phyloP scores from a whole-genome alignment of 2,329 filamentous ascomycete genomes.

The Aureobasidium sp. region DNA sequence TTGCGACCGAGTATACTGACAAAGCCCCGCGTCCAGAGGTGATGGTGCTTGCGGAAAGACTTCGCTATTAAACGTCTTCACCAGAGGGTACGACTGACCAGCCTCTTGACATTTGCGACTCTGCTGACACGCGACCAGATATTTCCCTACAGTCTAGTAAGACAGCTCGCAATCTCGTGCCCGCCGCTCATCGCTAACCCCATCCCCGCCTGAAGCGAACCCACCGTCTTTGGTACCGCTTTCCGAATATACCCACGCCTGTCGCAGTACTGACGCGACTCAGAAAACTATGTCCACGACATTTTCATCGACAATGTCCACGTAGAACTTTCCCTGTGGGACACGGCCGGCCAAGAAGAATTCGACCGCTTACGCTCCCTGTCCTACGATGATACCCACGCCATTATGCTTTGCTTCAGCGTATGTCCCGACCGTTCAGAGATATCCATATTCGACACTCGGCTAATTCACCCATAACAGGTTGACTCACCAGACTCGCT shows the following conservation, averaged over 20 bases:
- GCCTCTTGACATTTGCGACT: background rate
- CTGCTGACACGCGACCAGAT: conserved; percentile 43
- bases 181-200: conserved; percentile 13
- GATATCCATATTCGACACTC: background rate
- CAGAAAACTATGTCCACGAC: conserved; percentile 97
- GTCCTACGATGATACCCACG: conserved; percentile 95
- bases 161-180: conserved; percentile 22
- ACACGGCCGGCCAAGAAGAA: conserved; percentile 97
- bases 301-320: conserved; percentile 97
- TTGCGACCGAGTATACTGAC: conserved; percentile 16
- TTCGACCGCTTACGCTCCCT: conserved; percentile 93
- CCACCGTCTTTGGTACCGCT: conserved; percentile 70
- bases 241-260: background rate
- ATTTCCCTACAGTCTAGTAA: conserved; percentile 94
- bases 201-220: conserved; percentile 50
- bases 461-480: conserved; percentile 26
- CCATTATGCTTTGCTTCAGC: conserved; percentile 98
- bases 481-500: conserved; percentile 92
- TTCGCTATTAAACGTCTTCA: conserved; percentile 94
- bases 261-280: conserved; percentile 6
- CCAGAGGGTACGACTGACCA: conserved; percentile 63
- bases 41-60: conserved; percentile 98
- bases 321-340: conserved; percentile 96
- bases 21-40: conserved; percentile 51
- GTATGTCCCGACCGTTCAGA: conserved; percentile 34